Evolutionary conservation across 345 rosid species (phyloP).

Genomic region (Arabis alpina): DNA sequence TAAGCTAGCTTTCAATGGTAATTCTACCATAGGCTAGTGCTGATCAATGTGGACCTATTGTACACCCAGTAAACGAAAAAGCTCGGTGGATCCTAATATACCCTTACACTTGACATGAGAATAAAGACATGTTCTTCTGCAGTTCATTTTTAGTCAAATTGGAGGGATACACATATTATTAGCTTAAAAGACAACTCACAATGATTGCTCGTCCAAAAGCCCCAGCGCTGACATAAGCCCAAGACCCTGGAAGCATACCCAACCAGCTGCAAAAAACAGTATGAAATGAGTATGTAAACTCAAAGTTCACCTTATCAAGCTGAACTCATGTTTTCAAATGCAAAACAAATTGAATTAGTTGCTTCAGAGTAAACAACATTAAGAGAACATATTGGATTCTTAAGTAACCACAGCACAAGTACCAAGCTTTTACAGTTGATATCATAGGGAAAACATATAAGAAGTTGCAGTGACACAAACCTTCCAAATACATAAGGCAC

Average conservation of each 20-base stretch:
- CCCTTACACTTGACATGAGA: constrained; percentile 23
- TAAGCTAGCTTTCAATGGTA: constrained; percentile 17
- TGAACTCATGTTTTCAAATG: background rate
- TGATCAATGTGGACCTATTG: constrained; percentile 12
- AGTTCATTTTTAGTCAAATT: background rate
- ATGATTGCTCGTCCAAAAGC: constrained; percentile 94
- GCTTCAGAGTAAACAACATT: background rate
- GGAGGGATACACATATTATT: background rate
- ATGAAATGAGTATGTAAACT: background rate
- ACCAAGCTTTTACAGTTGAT: too few relatives aligned
- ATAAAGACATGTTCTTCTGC: background rate
- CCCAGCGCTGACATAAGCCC: constrained; percentile 99
- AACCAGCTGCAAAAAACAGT: constrained; percentile 72
- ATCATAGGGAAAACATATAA: background rate
- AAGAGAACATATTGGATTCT: background rate
- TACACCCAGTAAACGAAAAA: constrained; percentile 13
- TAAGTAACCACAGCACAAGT: background rate
- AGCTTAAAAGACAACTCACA: constrained; percentile 51
- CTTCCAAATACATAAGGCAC: constrained; percentile 90
- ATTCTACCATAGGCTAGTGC: background rate
- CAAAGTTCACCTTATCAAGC: background rate
- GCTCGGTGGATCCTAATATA: constrained; percentile 24
- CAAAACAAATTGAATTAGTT: background rate
- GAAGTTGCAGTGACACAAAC: constrained; percentile 47
- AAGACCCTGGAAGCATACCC: constrained; percentile 98